phyloP scores from a whole-genome alignment of 331 rosid genomes.

The Spiraea crenata region DNA sequence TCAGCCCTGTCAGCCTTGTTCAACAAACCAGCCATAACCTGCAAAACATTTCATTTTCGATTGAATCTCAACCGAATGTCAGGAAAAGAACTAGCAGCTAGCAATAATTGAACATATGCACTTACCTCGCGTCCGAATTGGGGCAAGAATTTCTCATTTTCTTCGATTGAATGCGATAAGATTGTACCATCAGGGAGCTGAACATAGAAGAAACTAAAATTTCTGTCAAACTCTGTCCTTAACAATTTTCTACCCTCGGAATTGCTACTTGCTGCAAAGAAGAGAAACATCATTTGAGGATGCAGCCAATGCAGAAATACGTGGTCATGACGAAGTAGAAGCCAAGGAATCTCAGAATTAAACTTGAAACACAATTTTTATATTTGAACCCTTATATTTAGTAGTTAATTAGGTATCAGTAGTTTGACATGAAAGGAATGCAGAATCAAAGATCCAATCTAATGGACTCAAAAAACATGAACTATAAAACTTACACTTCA shows the following conservation, averaged over 20 bases:
- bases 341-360: neutral
- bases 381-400: too few species aligned
- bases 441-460: constrained; percentile 21
- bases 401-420: too few species aligned
- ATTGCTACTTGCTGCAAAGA: constrained; percentile 54
- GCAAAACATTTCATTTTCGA: constrained; percentile 28
- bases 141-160: constrained; percentile 69
- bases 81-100: neutral
- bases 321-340: constrained; percentile 4
- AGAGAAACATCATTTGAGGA: constrained; percentile 29
- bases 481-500: constrained; percentile 51
- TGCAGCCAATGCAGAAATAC: neutral
- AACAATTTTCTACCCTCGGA: constrained; percentile 71
- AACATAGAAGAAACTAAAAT: constrained; percentile 74
- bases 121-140: constrained; percentile 99
- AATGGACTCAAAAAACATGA: constrained; percentile 5
- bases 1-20: constrained; percentile 85
- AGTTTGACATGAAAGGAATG: neutral
- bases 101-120: neutral
- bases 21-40: constrained; percentile 92
- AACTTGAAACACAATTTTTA: neutral
- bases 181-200: constrained; percentile 71
- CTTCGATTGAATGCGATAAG: constrained; percentile 64
- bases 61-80: neutral
- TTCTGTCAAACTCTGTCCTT: constrained; percentile 58